A percentile compares a stretch with the other conserved stretches of the same genome.
Conservation (phyloP, 1,139 yeast genomes). For the Candida sanyaensis region DNA sequence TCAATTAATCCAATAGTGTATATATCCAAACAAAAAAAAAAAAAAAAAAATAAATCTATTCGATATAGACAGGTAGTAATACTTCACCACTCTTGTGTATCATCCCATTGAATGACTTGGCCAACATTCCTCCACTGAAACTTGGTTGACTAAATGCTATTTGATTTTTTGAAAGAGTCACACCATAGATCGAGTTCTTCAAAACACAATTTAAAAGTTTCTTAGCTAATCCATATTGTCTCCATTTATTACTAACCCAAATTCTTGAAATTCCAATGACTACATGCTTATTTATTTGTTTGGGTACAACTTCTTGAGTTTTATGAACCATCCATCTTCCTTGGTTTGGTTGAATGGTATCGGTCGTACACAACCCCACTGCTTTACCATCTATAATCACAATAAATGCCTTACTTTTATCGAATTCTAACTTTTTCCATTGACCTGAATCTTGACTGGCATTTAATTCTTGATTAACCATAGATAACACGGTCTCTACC, state of each 20-base stretch:
- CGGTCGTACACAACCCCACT: slow-evolving; percentile 56
- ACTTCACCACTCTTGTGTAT: slow-evolving; percentile 50
- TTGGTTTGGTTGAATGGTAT: slow-evolving; percentile 28
- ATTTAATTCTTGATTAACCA: slow-evolving; percentile 61
- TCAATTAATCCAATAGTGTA: neutral
- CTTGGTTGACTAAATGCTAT: slow-evolving; percentile 78
- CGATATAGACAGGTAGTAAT: slow-evolving; percentile 54
- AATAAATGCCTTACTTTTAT: slow-evolving; percentile 46
- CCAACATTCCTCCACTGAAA: slow-evolving; percentile 57
- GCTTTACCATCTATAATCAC: slow-evolving; percentile 41
- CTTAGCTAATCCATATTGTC: slow-evolving; percentile 53
- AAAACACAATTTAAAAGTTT: slow-evolving; percentile 43
- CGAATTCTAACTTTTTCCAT: slow-evolving; percentile 39
- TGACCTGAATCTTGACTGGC: slow-evolving; percentile 55
- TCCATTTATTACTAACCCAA: slow-evolving; percentile 57
- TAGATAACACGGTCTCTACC: slow-evolving; percentile 31
- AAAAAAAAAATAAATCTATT: slow-evolving; percentile 12
- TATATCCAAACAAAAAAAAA: neutral
- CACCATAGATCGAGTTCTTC: slow-evolving; percentile 53
- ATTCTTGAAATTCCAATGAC: slow-evolving; percentile 64
- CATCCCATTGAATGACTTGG: slow-evolving; percentile 51
- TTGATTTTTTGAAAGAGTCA: slow-evolving; percentile 36
- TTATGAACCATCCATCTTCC: slow-evolving; percentile 51
- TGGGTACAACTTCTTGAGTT: slow-evolving; percentile 37
- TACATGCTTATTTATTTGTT: slow-evolving; percentile 27